These are phyloP conservation scores for Lyophyllum semitale DNA, from an alignment of 768 basidiomycete species.

Conservation along the genomic window DNA sequence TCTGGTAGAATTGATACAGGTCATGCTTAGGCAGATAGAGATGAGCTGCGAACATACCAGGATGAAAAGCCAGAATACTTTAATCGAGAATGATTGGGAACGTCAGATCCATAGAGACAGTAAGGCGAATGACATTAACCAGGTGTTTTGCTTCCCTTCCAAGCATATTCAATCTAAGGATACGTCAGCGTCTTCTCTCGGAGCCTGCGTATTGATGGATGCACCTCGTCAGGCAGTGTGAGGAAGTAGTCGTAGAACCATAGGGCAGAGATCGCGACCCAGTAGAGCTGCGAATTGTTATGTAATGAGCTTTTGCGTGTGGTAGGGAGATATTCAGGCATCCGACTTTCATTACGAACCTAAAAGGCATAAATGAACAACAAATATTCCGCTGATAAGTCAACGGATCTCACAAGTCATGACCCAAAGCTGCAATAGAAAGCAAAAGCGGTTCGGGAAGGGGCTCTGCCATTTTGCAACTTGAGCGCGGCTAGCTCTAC, in stretches of 20 bases:
- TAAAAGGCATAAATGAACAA: not conserved
- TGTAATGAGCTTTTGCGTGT: not conserved
- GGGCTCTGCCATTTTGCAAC: not conserved
- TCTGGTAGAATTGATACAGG: constrained; percentile 6
- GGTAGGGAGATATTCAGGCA: not conserved
- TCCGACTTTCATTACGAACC: constrained; percentile 7
- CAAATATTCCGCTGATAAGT: not conserved
- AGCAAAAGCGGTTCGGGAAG: not conserved
- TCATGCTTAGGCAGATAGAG: not conserved
- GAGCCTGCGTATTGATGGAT: not conserved
- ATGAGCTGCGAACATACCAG: not conserved
- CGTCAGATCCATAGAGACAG: not conserved
- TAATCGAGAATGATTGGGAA: too few species aligned
- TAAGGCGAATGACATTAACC: not conserved
- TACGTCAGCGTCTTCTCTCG: not conserved
- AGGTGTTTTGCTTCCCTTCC: constrained; percentile 2
- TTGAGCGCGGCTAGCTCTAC: too few species aligned
- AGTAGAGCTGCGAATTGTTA: constrained; percentile 12
- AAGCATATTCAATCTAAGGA: constrained; percentile 4
- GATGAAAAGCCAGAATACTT: constrained; percentile 8
- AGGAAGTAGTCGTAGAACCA: constrained; percentile 20
- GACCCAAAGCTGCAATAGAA: not conserved
- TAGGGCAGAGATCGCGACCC: constrained; percentile 14
- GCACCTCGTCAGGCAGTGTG: constrained; percentile 17
- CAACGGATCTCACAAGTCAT: constrained; percentile 1